Conservation (phyloP, 1,139 yeast species). For the Magnusiomyces fungicola region DNA sequence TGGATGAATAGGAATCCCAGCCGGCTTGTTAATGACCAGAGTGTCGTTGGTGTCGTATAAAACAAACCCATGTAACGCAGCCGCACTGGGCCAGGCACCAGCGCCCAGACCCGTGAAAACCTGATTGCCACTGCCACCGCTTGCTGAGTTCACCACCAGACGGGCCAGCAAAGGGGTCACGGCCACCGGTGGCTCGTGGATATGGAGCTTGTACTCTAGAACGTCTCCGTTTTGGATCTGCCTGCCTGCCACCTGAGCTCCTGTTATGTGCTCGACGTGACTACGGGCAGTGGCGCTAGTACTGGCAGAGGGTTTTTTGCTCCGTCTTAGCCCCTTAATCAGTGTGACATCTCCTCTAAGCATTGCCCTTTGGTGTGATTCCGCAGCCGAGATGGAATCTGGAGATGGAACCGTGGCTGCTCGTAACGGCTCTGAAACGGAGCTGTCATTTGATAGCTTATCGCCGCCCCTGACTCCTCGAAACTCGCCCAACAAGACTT, state of each 20-base stretch:
- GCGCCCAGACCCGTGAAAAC: no score
- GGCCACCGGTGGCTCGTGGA: conserved; percentile 15
- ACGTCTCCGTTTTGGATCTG: conserved; percentile 7
- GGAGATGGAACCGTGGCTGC: no score
- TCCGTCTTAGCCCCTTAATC: neutral
- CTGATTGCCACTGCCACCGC: no score
- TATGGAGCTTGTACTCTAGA: conserved; percentile 5
- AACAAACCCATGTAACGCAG: no score
- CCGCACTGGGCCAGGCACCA: no score
- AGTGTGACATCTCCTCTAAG: neutral
- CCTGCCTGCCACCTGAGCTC: no score
- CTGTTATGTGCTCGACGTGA: neutral
- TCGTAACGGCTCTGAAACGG: neutral
- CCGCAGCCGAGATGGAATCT: neutral
- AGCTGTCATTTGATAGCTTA: neutral
- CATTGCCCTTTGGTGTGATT: neutral
- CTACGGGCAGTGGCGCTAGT: neutral
- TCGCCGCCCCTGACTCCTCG: neutral
- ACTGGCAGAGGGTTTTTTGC: neutral
- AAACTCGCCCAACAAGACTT: conserved; percentile 4
- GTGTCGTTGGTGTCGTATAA: conserved; percentile 6
- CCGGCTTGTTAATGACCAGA: conserved; percentile 13
- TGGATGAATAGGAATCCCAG: conserved; percentile 16
- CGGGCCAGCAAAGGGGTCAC: neutral
- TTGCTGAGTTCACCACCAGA: no score